Conservation (phyloP, 108 stramenopile species). For the Nitzschia sp. region DNA sequence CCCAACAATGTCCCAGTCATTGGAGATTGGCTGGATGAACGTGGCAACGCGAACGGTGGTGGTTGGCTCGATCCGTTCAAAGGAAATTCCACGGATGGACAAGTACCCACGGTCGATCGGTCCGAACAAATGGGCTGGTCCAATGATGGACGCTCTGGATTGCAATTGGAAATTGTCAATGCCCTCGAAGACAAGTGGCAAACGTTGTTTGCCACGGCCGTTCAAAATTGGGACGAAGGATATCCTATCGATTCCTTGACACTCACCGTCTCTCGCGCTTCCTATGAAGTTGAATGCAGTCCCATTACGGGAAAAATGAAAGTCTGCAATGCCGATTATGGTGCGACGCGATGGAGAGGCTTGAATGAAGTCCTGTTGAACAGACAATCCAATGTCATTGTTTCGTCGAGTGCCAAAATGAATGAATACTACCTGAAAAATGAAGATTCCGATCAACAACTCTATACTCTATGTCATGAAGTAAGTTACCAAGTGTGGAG, state of each 20-base stretch:
- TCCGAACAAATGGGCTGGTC: slow-evolving; percentile 25
- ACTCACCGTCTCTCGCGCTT: slow-evolving; percentile 26
- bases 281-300: slow-evolving; percentile 54
- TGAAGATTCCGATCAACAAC: slow-evolving; percentile 49
- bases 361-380: slow-evolving; percentile 65
- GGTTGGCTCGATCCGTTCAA: slow-evolving; percentile 22
- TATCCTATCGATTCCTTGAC: slow-evolving; percentile 66
- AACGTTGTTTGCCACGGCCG: slow-evolving; percentile 42
- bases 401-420: slow-evolving; percentile 63
- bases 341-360: slow-evolving; percentile 78
- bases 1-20: slow-evolving; percentile 14
- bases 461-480: slow-evolving; percentile 78
- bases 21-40: slow-evolving; percentile 21
- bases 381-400: slow-evolving; percentile 49
- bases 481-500: too few species aligned
- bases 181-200: slow-evolving; percentile 61
- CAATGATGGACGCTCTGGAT: slow-evolving; percentile 42
- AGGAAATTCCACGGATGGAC: not conserved
- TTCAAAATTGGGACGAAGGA: slow-evolving; percentile 76
- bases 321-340: slow-evolving; percentile 86
- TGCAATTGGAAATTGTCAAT: slow-evolving; percentile 60
- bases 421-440: slow-evolving; percentile 75
- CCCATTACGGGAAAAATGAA: slow-evolving; percentile 50
- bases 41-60: slow-evolving; percentile 12
- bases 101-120: not conserved